Conservation (phyloP, 148 eudicot genomes). For the Dysphania ambrosioides region DNA sequence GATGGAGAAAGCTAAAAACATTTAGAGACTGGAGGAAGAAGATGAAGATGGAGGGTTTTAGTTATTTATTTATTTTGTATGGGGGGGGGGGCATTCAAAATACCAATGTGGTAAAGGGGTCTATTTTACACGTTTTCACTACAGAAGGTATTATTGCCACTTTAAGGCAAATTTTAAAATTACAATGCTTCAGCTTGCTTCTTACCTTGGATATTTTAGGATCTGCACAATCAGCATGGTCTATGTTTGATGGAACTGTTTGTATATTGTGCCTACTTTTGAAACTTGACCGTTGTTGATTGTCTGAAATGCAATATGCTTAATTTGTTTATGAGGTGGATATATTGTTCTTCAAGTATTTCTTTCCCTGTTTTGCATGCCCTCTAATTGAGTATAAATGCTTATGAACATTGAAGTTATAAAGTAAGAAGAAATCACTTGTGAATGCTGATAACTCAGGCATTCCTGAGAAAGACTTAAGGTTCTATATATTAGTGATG, state of each 20-base stretch:
- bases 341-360: not conserved
- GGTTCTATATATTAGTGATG: not conserved
- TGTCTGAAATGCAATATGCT: not conserved
- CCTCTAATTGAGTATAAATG: not conserved
- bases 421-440: not conserved
- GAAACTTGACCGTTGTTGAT: not conserved
- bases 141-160: not conserved
- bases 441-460: not conserved
- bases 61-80: no score
- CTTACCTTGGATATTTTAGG: not conserved
- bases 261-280: not conserved
- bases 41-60: constrained; percentile 3
- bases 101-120: not conserved
- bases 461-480: not conserved
- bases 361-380: not conserved
- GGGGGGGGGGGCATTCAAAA: not conserved
- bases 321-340: not conserved
- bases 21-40: constrained; percentile 9
- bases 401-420: not conserved
- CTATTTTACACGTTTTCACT: not conserved
- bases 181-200: not conserved
- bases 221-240: not conserved
- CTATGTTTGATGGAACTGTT: not conserved
- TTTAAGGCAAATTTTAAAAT: not conserved
- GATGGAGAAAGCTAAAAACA: constrained; percentile 6